Evolutionary conservation across 257 asterid species (phyloP).

Genomic region (Solanum chiquidenum): DNA sequence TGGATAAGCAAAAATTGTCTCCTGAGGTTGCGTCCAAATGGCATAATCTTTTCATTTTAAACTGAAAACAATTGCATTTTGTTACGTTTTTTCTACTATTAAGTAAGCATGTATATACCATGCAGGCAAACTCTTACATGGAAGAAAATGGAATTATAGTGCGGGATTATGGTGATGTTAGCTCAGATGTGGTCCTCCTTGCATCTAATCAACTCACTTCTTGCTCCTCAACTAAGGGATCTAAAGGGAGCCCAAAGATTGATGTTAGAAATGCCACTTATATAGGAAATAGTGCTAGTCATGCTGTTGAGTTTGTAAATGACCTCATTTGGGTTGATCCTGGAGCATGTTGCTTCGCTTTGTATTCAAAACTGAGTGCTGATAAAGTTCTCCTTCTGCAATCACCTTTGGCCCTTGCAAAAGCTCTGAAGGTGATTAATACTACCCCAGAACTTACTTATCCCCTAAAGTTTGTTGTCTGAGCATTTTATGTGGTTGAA

Average conservation of each 20-base stretch:
- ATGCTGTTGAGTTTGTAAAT: constrained; percentile 10
- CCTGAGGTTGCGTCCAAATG: constrained; percentile 48
- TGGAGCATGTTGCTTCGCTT: constrained; percentile 62
- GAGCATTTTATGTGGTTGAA: not conserved
- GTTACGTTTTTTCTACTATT: constrained; percentile 1
- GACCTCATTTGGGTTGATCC: constrained; percentile 82
- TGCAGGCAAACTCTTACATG: constrained; percentile 56
- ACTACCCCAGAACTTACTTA: not conserved
- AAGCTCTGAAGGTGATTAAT: constrained; percentile 69
- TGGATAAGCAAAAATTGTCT: constrained; percentile 63
- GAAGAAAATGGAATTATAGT: constrained; percentile 55
- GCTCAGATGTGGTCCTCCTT: constrained; percentile 61
- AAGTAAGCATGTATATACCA: not conserved
- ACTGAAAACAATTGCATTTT: not conserved
- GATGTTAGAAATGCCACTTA: not conserved
- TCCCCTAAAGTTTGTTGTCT: not conserved
- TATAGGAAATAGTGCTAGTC: not conserved
- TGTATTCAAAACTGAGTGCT: constrained; percentile 57
- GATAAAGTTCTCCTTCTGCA: constrained; percentile 57
- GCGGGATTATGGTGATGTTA: constrained; percentile 58
- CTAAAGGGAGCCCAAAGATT: not conserved
- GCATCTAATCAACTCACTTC: constrained; percentile 56
- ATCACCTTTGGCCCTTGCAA: constrained; percentile 85
- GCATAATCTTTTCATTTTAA: not conserved
- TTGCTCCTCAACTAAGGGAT: constrained; percentile 16